Evolutionary conservation across 176 grass and related monocot species (phyloP).

Genomic region (Otatea glauca): DNA sequence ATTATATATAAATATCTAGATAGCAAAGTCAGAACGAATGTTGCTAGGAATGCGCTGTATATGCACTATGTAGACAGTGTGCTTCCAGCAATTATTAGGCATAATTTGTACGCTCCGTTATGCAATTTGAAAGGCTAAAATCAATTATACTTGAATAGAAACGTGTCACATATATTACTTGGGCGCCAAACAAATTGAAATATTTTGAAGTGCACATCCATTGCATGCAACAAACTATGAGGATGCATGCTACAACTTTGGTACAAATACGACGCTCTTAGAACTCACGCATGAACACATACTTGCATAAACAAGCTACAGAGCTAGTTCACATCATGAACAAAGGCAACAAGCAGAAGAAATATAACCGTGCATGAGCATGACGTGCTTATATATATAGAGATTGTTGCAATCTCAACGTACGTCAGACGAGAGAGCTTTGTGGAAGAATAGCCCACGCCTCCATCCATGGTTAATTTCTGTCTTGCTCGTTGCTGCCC

Average conservation of each 20-base stretch:
- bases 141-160: no score
- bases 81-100: not conserved
- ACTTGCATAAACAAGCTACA: not conserved
- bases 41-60: not conserved
- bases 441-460: conserved; percentile 2
- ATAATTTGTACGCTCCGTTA: not conserved
- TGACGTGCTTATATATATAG: not conserved
- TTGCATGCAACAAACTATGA: not conserved
- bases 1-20: no score
- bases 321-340: not conserved
- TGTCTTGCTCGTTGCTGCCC: conserved; percentile 12
- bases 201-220: not conserved
- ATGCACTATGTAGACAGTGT: not conserved
- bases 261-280: not conserved
- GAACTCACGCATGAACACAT: not conserved
- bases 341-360: not conserved
- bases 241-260: not conserved
- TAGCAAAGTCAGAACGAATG: no score
- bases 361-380: not conserved
- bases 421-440: conserved; percentile 12
- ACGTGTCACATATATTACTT: no score
- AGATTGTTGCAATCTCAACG: not conserved
- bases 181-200: not conserved
- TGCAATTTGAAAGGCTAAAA: not conserved
- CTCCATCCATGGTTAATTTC: conserved; percentile 2